These are phyloP conservation scores for Yamadazyma atmosphaerica DNA, from an alignment of 1,139 yeast genomes.

Conservation along the genomic window DNA sequence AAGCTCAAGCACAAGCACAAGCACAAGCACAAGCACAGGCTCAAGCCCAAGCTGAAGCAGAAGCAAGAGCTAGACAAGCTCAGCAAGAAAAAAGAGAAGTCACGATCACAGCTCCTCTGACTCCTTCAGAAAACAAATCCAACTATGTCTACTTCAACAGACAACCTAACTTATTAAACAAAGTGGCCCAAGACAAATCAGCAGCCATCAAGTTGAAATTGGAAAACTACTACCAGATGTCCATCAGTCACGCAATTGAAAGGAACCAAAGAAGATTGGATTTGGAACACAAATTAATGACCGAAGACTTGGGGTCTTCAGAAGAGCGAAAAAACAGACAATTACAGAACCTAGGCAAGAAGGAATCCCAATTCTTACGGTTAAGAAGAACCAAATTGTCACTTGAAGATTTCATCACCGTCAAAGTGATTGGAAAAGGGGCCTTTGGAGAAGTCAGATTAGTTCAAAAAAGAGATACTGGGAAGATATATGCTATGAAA, in stretches of 20 bases:
- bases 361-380: slow-evolving; percentile 76
- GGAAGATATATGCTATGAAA: slow-evolving; percentile 84
- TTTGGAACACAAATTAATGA: slow-evolving; percentile 62
- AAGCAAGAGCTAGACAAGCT: not conserved
- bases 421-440: slow-evolving; percentile 83
- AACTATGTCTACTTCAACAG: slow-evolving; percentile 77
- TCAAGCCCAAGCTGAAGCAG: not conserved
- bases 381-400: slow-evolving; percentile 73
- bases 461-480: slow-evolving; percentile 81
- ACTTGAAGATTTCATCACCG: slow-evolving; percentile 73
- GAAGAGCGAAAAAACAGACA: slow-evolving; percentile 78
- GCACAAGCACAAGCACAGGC: slow-evolving; percentile 6
- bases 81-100: slow-evolving; percentile 4
- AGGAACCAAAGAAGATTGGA: slow-evolving; percentile 76
- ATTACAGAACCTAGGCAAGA: slow-evolving; percentile 66
- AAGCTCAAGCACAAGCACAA: slow-evolving; percentile 12
- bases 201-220: slow-evolving; percentile 69
- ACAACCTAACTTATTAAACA: slow-evolving; percentile 75
- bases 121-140: not conserved
- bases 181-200: slow-evolving; percentile 69
- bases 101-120: slow-evolving; percentile 1
- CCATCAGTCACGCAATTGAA: slow-evolving; percentile 79
- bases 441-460: slow-evolving; percentile 84
- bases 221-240: slow-evolving; percentile 74
- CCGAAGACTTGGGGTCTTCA: slow-evolving; percentile 61